Percentiles rank a stretch among this genome's conserved stretches.
phyloP scores from a whole-genome alignment of 345 rosid species.

The Kernera saxatilis region DNA sequence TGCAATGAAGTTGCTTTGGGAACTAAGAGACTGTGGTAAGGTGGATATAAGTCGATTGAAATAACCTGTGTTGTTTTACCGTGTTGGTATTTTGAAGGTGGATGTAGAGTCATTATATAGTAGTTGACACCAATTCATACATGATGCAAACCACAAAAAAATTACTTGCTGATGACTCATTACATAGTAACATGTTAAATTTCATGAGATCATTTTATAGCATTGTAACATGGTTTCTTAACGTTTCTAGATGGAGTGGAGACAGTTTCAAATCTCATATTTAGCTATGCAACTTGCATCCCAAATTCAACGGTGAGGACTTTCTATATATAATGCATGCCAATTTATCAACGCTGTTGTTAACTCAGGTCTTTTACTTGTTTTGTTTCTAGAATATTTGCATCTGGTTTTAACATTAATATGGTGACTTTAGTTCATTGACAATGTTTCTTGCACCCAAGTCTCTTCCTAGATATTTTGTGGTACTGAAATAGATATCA shows the following conservation, averaged over 20 bases:
- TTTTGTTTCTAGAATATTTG: background rate
- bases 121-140: background rate
- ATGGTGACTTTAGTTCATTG: background rate
- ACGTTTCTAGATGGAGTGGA: slow-evolving; percentile 46
- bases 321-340: slow-evolving; percentile 44
- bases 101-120: background rate
- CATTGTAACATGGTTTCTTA: slow-evolving; percentile 9
- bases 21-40: slow-evolving; percentile 47
- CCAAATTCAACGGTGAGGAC: slow-evolving; percentile 77
- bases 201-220: background rate
- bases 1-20: slow-evolving; percentile 50
- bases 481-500: background rate
- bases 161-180: background rate
- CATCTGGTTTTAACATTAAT: background rate
- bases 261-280: slow-evolving; percentile 53
- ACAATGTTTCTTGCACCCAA: background rate
- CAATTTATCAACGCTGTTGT: slow-evolving; percentile 12
- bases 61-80: background rate
- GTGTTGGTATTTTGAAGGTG: background rate
- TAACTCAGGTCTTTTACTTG: background rate
- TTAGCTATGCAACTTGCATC: slow-evolving; percentile 45
- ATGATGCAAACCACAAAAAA: background rate
- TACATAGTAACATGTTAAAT: background rate
- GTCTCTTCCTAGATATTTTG: background rate
- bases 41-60: background rate